Base-by-base conservation (phyloP, 2,329 filamentous ascomycete genomes). In the Thielaviopsis musarum region DNA sequence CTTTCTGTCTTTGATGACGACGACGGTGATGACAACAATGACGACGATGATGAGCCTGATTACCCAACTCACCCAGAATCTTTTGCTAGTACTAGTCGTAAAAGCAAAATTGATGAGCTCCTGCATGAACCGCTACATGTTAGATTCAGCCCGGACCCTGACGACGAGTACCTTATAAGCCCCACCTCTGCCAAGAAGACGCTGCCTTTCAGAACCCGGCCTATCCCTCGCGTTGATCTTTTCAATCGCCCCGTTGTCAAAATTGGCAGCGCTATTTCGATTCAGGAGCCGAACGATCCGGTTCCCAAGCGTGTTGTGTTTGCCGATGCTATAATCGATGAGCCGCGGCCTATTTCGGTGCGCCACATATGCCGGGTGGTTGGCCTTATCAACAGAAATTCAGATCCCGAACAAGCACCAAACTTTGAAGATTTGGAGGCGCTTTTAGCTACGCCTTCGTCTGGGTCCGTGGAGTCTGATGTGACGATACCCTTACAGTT, bases 41-140 rank as follows among this genome's bases (percentile, higher is more conserved):
- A 59, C 21, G 60, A 62, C 57, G 57, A 58, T 41, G 57, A 45
- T 21, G 19, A 56, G 1, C 34, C 54, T n/a, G 34, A 48, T 12
- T 56, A 56, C n/a, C 30, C n/a, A 49, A 21, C n/a, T 49, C 5
- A 19, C 10, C n/a, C n/a, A 5, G 45, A 9, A 12, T 21, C 3
- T 49, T 13, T 49, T n/a, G 30, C 26, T 28, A 7, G 26, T 41
- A 3, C 34, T 10, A 41, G 17, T 10, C 38, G 17, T n/a, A 1
- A 45, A 45, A 45, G 38, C 38, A 45, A 45, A n/a, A 45, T 45
- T 4, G 38, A 15, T 2, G 15, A 15, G 38, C 17, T 45, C 1
- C 15, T 45, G 15, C 38, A 45, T n/a, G 38, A 45, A 7, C 38
- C 38, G 17, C 5, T n/a, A n/a, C 38, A 45, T 45, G 17, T 6